Evolutionary conservation across 441 rosid species (phyloP), one percentile per base, ranked within the genome.

Genomic region (Melastoma candidum): DNA sequence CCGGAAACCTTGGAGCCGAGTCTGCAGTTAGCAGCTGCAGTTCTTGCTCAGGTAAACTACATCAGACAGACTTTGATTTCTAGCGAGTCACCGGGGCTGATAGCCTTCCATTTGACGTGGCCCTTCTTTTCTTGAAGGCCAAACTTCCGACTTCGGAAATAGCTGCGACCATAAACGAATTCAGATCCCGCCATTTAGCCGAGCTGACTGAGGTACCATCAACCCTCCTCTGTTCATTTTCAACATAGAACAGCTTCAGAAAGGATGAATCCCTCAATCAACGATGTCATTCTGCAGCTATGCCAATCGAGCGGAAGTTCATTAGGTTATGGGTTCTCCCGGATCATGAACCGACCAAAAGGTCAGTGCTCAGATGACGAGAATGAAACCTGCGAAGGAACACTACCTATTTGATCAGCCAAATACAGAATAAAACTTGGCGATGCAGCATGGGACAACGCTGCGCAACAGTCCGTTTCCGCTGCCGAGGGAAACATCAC

Each of bases 1-100:
- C 98, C 98, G 12, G 98, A 88, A 81, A 82, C 92, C 45, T 72
- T 85, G 81, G 98, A 88, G 74, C 97, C 98, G 59, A 93, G 98
- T 77, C 81, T 93, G 53, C 98, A 93, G 71, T 80, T 93, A 74
- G 98, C 97, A 44, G 94, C 98, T 54, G 98, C 95, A 64, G 98
- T 93, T 73, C 97, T 93, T 64, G 94, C 97, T 12, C 94, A 88
- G 96, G 98, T 87, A 74, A 58, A 39, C 26, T 13, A 14, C 27
- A 32, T 52, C 10, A 29, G 43, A 26, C 3, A 52, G 12, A 25
- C 2, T 43, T 26, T 13, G 24, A 47, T 12, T 10, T 32, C 51
- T 11, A 29, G 11, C 26, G 26, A 24, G 26, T 14, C 17, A 26
- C 29, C 26, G 24, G 5, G 17, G 5, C 27, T 29, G 50, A 57